Evolutionary conservation across 1,139 yeast species (phyloP).

Genomic region (Geotrichum restrictum): DNA sequence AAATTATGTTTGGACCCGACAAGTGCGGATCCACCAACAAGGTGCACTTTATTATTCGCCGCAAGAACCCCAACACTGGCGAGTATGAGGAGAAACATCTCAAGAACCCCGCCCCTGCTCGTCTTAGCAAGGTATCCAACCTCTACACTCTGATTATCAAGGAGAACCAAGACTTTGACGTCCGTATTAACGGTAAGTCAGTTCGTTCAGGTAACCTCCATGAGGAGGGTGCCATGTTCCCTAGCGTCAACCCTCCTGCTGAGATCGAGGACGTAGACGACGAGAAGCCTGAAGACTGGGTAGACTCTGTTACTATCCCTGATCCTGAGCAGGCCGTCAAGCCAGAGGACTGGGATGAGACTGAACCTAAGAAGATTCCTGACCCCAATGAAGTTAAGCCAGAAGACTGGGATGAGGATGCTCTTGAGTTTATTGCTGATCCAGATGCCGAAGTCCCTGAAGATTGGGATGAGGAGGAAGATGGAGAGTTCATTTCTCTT

Average conservation of each 20-base stretch:
- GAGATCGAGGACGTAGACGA: conserved; percentile 61
- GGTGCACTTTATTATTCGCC: conserved; percentile 68
- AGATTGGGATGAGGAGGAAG: conserved; percentile 84
- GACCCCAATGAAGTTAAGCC: conserved; percentile 70
- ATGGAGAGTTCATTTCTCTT: conserved; percentile 79
- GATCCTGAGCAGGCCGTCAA: conserved; percentile 61
- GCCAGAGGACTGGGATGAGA: conserved; percentile 82
- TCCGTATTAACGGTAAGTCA: conserved; percentile 75
- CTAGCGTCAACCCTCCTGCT: conserved; percentile 61
- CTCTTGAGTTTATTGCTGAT: conserved; percentile 56
- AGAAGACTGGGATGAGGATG: conserved; percentile 71
- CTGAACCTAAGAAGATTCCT: conserved; percentile 54
- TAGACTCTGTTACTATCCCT: conserved; percentile 57
- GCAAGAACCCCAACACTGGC: conserved; percentile 54
- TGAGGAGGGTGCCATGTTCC: conserved; percentile 51
- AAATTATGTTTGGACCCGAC: conserved; percentile 94
- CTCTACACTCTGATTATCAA: conserved; percentile 73
- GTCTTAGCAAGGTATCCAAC: conserved; percentile 51
- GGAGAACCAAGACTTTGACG: conserved; percentile 64
- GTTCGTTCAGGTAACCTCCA: conserved; percentile 66
- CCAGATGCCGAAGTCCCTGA: conserved; percentile 63
- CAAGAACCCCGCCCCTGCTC: conserved; percentile 62
- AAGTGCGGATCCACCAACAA: conserved; percentile 76
- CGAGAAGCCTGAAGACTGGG: conserved; percentile 75
- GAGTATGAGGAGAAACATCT: conserved; percentile 66